These are phyloP conservation scores for Phytophthora pinifolia DNA, from an alignment of 352 stramenopile genomes.

Conservation along the genomic window DNA sequence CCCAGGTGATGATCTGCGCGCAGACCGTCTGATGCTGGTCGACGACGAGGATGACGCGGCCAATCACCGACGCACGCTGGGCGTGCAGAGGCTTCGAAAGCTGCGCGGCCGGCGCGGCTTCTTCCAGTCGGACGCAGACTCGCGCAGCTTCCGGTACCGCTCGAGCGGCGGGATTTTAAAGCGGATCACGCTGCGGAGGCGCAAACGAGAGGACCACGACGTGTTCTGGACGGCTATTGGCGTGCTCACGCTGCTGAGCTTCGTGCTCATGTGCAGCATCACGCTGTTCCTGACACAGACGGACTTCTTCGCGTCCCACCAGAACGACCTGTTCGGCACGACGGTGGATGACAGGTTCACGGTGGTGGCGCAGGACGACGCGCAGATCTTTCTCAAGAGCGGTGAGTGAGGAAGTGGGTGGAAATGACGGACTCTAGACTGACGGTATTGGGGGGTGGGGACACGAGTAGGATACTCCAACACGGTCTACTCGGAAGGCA, in stretches of 20 bases:
- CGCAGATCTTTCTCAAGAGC: slow-evolving; percentile 82
- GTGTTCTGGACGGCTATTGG: slow-evolving; percentile 79
- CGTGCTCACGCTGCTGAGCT: slow-evolving; percentile 66
- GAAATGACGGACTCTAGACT: neutral
- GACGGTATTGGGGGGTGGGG: neutral
- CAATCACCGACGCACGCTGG: neutral
- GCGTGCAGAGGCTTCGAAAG: slow-evolving; percentile 34
- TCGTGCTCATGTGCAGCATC: slow-evolving; percentile 58
- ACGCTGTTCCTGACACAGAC: slow-evolving; percentile 75
- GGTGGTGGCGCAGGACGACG: slow-evolving; percentile 69
- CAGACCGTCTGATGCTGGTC: slow-evolving; percentile 38
- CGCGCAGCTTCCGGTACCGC: slow-evolving; percentile 31
- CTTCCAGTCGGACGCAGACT: slow-evolving; percentile 42
- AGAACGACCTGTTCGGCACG: slow-evolving; percentile 78
- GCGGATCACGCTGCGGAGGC: slow-evolving; percentile 60
- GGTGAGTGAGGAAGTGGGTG: slow-evolving; percentile 27
- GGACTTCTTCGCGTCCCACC: slow-evolving; percentile 82
- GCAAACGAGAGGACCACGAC: slow-evolving; percentile 50
- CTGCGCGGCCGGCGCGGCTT: slow-evolving; percentile 47
- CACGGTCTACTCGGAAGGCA: slow-evolving; percentile 64
- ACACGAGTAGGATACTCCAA: slow-evolving; percentile 62
- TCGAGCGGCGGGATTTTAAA: slow-evolving; percentile 45
- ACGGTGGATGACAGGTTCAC: slow-evolving; percentile 84
- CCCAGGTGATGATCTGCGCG: slow-evolving; percentile 45
- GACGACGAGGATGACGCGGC: slow-evolving; percentile 23